A percentile compares a stretch with the other conserved stretches of the same genome.
These are phyloP conservation scores for Wickerhamiella pararugosa DNA, from an alignment of 1,139 yeast genomes.

Conservation along the genomic window DNA sequence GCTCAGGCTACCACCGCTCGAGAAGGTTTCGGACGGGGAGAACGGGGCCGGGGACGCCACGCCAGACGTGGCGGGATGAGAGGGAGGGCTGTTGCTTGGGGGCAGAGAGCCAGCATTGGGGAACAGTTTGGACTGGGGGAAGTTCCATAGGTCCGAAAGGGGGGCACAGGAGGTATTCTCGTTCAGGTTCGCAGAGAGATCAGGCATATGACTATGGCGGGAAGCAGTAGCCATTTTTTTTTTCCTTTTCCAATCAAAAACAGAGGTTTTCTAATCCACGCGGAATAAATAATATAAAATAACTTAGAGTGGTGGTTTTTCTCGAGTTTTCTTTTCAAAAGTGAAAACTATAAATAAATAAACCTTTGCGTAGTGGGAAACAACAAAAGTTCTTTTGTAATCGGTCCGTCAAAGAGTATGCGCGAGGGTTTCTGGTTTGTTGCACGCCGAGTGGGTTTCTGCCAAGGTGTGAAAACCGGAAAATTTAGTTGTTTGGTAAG, in stretches of 20 bases:
- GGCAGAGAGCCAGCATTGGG: background rate
- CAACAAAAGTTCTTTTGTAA: too few species aligned
- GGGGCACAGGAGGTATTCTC: conserved; percentile 15
- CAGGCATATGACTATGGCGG: conserved; percentile 16
- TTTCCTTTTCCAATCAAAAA: background rate
- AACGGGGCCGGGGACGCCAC: background rate
- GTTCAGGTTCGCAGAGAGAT: conserved; percentile 15
- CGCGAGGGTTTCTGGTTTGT: too few species aligned
- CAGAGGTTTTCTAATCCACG: background rate
- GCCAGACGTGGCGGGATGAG: background rate
- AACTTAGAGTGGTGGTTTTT: conserved; percentile 1
- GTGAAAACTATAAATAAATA: too few species aligned
- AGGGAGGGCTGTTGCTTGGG: background rate
- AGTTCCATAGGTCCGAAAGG: conserved; percentile 20
- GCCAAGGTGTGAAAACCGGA: too few species aligned
- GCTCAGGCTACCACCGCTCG: background rate
- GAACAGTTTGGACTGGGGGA: conserved; percentile 12
- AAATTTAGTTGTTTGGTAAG: too few species aligned
- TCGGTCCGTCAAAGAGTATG: too few species aligned
- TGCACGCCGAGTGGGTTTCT: too few species aligned
- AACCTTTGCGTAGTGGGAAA: too few species aligned
- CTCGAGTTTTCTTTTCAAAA: too few species aligned
- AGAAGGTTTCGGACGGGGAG: background rate
- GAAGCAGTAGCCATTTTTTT: conserved; percentile 50
- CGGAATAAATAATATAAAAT: conserved; percentile 6